Conservation (phyloP, 305 asterid genomes). For the Fraxinus platypoda region DNA sequence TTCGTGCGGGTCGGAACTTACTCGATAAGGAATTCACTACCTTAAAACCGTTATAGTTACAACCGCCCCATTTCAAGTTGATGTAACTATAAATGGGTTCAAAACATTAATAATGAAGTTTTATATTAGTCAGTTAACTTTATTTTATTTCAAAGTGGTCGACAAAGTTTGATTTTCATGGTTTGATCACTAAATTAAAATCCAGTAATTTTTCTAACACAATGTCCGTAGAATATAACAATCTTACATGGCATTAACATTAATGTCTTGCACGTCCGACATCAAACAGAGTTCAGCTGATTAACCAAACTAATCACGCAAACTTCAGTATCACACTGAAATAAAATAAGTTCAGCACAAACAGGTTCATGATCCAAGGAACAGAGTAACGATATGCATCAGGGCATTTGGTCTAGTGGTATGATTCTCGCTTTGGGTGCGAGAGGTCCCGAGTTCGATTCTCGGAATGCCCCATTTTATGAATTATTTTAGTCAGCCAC, state of each 20-base stretch:
- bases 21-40: no score
- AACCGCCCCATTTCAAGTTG: not conserved
- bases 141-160: no score
- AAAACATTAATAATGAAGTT: not conserved
- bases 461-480: conserved; percentile 44
- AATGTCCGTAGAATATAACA: not conserved
- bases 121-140: not conserved
- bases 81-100: not conserved
- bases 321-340: not conserved
- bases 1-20: no score
- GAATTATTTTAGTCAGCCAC: not conserved
- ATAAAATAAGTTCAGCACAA: not conserved
- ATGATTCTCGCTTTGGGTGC: conserved; percentile 67
- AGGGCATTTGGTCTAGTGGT: conserved; percentile 76
- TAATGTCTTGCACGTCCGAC: not conserved
- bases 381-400: not conserved
- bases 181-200: no score
- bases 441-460: conserved; percentile 81
- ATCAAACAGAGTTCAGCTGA: no score
- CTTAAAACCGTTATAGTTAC: no score
- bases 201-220: not conserved
- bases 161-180: not conserved
- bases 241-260: not conserved
- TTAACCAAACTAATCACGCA: not conserved
- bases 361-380: not conserved